Evolutionary conservation across 1,284 basidiomycete species (phyloP), one percentile per base, ranked within the genome.

Genomic region (Ganoderma resinaceum): DNA sequence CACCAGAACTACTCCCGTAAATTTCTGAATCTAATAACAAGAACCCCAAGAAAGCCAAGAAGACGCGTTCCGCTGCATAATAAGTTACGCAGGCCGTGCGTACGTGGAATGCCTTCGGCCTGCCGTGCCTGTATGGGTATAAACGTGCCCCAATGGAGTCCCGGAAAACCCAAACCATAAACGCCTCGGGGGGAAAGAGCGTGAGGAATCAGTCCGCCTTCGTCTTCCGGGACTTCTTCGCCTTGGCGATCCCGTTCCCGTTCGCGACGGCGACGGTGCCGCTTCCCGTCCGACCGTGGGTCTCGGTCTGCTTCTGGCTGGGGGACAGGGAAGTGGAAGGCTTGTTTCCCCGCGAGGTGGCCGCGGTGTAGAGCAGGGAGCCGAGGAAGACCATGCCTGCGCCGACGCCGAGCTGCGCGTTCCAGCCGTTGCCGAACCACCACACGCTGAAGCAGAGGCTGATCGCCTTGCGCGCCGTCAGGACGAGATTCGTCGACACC

Each of bases 361-460:
- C 76, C 35, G 76, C 65, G 33, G 80, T 77, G 72, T 82, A 93
- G 73, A 90, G 73, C 18, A 90, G 75, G 65, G 89, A 91, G 14
- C 91, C 91, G 2, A 84, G 65, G 76, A 91, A 91, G 14, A 93
- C 91, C 85, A 92, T 86, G 11, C 78, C 78, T 11, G 90, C 90
- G 43, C 91, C 91, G 12, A 83, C 57, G 0, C 83, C 87, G n/a
- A 93, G 81, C 72, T 86, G 83, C 0, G 75, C 66, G 74, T 91
- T 91, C 89, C 90, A 91, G 6, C 85, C 86, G 72, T 86, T 89
- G 12, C 88, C 87, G 74, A 92, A 92, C 87, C 88, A 91, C 89
- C 89, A 92, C 14, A 93, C 89, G 76, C 90, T 92, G 70, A 92
- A 85, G 75, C 89, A 90, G 20, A 93, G 82, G 72, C 89, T 91